phyloP scores from a whole-genome alignment of 495 filamentous ascomycete species.

The Lasiosphaeria miniovina region DNA sequence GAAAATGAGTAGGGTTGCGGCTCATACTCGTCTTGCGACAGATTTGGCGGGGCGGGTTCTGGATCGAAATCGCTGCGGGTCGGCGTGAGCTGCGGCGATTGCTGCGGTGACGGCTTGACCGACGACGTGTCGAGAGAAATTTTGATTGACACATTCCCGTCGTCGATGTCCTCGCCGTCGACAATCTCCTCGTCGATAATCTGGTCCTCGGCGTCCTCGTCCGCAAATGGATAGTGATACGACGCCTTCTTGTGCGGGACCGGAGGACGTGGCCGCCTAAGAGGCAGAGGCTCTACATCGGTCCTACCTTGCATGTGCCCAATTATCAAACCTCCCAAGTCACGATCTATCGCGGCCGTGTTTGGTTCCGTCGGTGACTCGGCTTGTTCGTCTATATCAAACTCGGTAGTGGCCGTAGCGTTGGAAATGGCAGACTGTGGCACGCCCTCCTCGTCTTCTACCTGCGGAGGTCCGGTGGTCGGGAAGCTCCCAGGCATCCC shows the following conservation, averaged over 20 bases:
- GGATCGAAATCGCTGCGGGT: constrained; percentile 26
- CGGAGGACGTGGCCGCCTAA: constrained; percentile 10
- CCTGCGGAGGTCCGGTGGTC: constrained; percentile 24
- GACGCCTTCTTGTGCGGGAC: constrained; percentile 29
- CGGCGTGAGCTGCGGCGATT: constrained; percentile 30
- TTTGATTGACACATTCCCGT: constrained; percentile 40
- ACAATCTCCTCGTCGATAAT: too few relatives aligned
- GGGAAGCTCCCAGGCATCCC: constrained; percentile 62
- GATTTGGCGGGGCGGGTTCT: constrained; percentile 12
- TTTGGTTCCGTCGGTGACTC: constrained; percentile 41
- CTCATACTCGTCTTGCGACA: constrained; percentile 36
- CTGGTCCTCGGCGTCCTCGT: constrained; percentile 29
- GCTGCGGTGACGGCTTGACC: constrained; percentile 32
- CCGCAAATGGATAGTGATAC: constrained; percentile 39
- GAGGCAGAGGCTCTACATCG: constrained; percentile 12
- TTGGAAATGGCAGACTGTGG: constrained; percentile 52
- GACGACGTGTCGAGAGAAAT: constrained; percentile 41
- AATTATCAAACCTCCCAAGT: constrained; percentile 17
- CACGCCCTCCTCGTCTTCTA: constrained; percentile 33
- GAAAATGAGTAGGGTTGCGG: constrained; percentile 34
- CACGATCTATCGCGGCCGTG: constrained; percentile 24
- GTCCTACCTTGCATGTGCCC: background rate
- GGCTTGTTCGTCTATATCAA: constrained; percentile 67
- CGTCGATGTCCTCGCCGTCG: constrained; percentile 20
- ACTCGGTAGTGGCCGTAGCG: constrained; percentile 61